Evolutionary conservation across 1,284 basidiomycete species (phyloP), one percentile per base, ranked within the genome.

Genomic region (Leccinum insolens): DNA sequence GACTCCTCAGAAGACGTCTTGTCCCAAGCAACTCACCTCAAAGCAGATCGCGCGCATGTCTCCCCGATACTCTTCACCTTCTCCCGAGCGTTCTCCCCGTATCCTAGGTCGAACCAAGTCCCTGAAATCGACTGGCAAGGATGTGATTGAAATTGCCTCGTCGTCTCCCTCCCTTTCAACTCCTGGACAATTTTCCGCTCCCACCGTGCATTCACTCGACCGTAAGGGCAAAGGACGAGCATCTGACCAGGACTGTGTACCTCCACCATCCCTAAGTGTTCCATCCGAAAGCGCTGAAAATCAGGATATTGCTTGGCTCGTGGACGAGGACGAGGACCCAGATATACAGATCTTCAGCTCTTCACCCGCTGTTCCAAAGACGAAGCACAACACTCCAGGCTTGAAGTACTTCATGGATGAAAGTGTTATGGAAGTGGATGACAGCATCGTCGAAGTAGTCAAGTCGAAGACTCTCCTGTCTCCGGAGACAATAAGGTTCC

Each of bases 251-350:
- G 46, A 61, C 39, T 6, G 60, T 12, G 46, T 49, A 15, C 62
- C 59, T 12, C 25, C 59, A 9, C 34, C 57, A 22, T 20, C 65
- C 25, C 22, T 49, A 20, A 14, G 65, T 31, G 15, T 63, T 25
- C 61, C 59, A 14, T 22, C 63, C 6, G 39, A 63, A 65, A 65
- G 49, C 60, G 65, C 67, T 44, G 64, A 68, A 22, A 72, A 77
- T 31, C 72, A 80, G 44, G 81, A 82, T 70, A 87, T 91, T 78
- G 83, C 86, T 3, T 91, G 90, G 89, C 80, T 91, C 25, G 77
- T 91, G 12, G 88, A 88, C 58, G 88, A 89, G 62, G 86, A 88
- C 64, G 85, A 86, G 65, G 83, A 84, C 3, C 80, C 80, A 4
- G 80, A 83, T 61, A 79, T 89, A 67, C 81, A 84, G 64, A 82